Evolutionary conservation across 495 filamentous ascomycete species (phyloP), one percentile per base, ranked within the genome.

Genomic region (Bacidia gigantensis): DNA sequence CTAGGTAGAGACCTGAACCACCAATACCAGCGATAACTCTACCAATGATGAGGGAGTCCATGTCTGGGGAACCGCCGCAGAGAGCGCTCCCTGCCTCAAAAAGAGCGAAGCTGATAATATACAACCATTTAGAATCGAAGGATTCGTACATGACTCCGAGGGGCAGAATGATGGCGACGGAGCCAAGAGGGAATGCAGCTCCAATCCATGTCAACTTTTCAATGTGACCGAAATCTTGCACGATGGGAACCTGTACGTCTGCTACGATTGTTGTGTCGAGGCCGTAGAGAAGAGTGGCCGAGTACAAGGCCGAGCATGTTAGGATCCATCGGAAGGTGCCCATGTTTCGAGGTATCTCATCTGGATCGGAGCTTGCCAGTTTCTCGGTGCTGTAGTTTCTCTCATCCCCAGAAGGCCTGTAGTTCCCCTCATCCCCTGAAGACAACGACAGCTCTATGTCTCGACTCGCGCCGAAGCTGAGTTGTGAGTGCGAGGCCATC

Each of bases 241-340:
- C 56, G 11, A 76, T 67, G 2, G 64, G 62, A 21, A 64, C 65
- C 57, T 76, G 74, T 26, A 77, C 62, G 49, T 72, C 70, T 26
- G 74, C 74, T 3, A 72, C 71, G 32, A 76, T 74, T 49, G 77
- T 81, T 40, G 72, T 75, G 57, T 80, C 76, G 3, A 79, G 65
- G 40, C 70, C 72, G 46, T 72, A 76, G 11, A 77, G 60, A 44
- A 78, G 73, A 29, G 62, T 65, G 29, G 58, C 67, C 12, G 69
- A 63, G 23, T 71, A 64, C 40, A 80, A 65, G 1, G 73, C 62
- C 18, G 14, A 11, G 11, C n/a, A 14, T 38, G 25, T 26, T 35
- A 39, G 25, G n/a, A 18, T n/a, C 48, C 48, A 50, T 29, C 39
- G 12, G 3, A 11, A 46, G 9, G 12, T 21, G 43, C 29, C 14